Base-by-base conservation (phyloP, 768 basidiomycete species). In the Naematelia encephala region DNA sequence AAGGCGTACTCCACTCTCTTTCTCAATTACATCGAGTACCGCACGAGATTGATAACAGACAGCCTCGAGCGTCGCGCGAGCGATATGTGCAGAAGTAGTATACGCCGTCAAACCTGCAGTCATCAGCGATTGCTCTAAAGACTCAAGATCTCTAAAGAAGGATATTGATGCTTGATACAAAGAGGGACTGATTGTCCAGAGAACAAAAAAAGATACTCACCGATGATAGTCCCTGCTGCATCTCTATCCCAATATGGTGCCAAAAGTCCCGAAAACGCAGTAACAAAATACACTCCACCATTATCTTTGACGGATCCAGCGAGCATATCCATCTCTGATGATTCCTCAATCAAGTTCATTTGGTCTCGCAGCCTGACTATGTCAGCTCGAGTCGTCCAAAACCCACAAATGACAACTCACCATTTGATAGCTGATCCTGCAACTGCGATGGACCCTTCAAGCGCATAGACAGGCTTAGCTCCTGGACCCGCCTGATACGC, bases 361-460 rank as follows among this genome's bases (percentile, higher is more conserved):
- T 90, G 87, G 78, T 99, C 96, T 13, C 94, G 86, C 23, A 98
- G 80, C 93, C 84, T 85, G 56, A 8, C 8, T 3, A 3, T 19
- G 13, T 16, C 25, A 61, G 28, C 13, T 5, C 10, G 19, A 11
- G 23, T n/a, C 19, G 34, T 52, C 3, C 42, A 26, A 23, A n/a
- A 45, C 23, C 52, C 45, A 19, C 29, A 19, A 28, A 49, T 11
- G 12, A 14, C 28, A 51, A 68, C 79, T 42, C 55, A 84, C 85
- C 96, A 99, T 77, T 93, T 93, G 72, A 99, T 86, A 8, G 91
- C 91, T 65, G 88, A 89, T 39, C 96, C 96, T 14, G 93, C 96
- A 34, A 97, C 94, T 23, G 89, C 90, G 64, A 97, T 92, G 63
- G 87, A 88, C 3, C 96, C 96, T 78, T 99, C 96, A 34, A 99